Conservation (phyloP, 805 yeast species). For the Middelhovenomyces tepae region DNA sequence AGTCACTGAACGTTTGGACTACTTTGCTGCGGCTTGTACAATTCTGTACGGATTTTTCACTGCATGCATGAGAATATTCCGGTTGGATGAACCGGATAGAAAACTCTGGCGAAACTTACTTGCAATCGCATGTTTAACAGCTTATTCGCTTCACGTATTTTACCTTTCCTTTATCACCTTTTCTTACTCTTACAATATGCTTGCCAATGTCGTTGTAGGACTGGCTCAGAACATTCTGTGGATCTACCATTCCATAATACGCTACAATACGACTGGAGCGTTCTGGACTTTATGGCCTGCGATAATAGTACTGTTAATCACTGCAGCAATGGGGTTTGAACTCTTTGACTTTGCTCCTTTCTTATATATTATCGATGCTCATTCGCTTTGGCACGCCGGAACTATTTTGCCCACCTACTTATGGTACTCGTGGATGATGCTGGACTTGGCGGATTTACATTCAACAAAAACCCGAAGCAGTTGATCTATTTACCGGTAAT, state of each 20-base stretch:
- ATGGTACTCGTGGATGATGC: slow-evolving; percentile 50
- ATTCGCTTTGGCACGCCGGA: slow-evolving; percentile 85
- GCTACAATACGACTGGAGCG: slow-evolving; percentile 1
- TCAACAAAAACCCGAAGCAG: slow-evolving; percentile 7
- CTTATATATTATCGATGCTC: slow-evolving; percentile 71
- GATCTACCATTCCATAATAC: slow-evolving; percentile 30
- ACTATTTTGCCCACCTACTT: slow-evolving; percentile 74
- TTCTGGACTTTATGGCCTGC: slow-evolving; percentile 50
- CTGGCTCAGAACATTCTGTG: slow-evolving; percentile 58
- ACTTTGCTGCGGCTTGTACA: slow-evolving; percentile 86
- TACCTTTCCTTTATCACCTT: slow-evolving; percentile 59
- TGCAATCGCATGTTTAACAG: slow-evolving; percentile 34
- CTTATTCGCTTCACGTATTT: slow-evolving; percentile 57
- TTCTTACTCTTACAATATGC: slow-evolving; percentile 93
- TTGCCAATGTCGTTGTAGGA: slow-evolving; percentile 75
- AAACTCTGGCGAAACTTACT: slow-evolving; percentile 28
- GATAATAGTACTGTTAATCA: slow-evolving; percentile 42
- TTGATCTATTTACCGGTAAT: slow-evolving; percentile 3
- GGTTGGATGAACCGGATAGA: slow-evolving; percentile 39
- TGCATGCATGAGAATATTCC: slow-evolving; percentile 49
- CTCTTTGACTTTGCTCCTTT: slow-evolving; percentile 81
- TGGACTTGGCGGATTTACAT: slow-evolving; percentile 21
- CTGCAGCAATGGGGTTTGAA: slow-evolving; percentile 80
- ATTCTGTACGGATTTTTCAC: slow-evolving; percentile 74
- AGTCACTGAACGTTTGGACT: slow-evolving; percentile 78